These are phyloP conservation scores for Hymenoscyphus occultus DNA, from an alignment of 2,329 filamentous ascomycete species.

Conservation along the genomic window DNA sequence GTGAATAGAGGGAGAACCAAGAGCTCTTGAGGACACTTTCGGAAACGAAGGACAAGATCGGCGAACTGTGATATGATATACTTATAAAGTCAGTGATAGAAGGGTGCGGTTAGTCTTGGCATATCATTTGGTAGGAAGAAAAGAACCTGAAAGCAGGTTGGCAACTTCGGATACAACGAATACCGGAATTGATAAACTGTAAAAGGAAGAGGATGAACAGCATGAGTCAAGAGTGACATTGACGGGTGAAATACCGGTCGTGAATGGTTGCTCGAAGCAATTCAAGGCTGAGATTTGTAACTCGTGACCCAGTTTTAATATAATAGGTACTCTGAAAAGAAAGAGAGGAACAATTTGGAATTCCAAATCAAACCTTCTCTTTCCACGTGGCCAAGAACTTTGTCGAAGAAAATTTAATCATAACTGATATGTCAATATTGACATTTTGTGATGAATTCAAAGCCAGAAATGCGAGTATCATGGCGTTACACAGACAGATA, in stretches of 20 bases:
- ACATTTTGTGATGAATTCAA: background rate
- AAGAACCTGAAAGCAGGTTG: background rate
- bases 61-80: background rate
- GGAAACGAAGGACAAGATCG: constrained; percentile 1
- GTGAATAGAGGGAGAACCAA: background rate
- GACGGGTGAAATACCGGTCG: background rate
- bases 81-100: background rate
- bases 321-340: background rate
- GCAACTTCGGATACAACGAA: background rate
- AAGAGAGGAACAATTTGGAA: background rate
- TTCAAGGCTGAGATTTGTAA: background rate
- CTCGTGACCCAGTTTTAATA: background rate
- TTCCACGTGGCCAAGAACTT: background rate
- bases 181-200: background rate
- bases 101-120: background rate
- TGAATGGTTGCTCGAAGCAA: background rate
- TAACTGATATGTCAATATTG: background rate
- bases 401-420: background rate
- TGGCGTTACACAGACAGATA: background rate
- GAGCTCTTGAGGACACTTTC: background rate
- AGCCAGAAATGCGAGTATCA: background rate
- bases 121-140: background rate
- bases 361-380: background rate
- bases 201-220: background rate
- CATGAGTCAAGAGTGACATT: background rate